Evolutionary conservation across 495 filamentous ascomycete species (phyloP).

Genomic region (Penicillium bovifimosum): DNA sequence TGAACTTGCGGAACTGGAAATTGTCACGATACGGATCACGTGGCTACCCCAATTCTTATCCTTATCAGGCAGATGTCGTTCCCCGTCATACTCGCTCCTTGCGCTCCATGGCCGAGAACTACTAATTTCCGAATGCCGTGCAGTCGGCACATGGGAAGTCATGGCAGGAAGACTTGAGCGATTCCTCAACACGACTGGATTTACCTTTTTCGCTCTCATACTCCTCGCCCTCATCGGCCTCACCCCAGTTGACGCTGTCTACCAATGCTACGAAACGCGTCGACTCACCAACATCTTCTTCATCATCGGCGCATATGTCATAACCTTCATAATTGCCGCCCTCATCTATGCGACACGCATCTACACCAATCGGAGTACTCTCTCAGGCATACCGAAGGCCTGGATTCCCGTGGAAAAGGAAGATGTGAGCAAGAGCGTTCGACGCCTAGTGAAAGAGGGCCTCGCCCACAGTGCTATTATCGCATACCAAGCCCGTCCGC

Average conservation of each 20-base stretch:
- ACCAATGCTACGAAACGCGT: constrained; percentile 59
- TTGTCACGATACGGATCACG: neutral
- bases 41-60: constrained; percentile 1
- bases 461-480: constrained; percentile 74
- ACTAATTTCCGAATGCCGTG: constrained; percentile 3
- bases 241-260: constrained; percentile 78
- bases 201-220: constrained; percentile 69
- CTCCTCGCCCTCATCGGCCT: constrained; percentile 68
- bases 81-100: neutral
- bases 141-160: constrained; percentile 15
- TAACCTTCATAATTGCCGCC: constrained; percentile 63
- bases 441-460: constrained; percentile 64
- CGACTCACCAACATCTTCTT: constrained; percentile 80
- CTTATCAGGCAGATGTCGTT: constrained; percentile 1
- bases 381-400: constrained; percentile 76
- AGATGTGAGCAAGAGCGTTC: constrained; percentile 61
- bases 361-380: constrained; percentile 75
- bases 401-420: constrained; percentile 80
- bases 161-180: constrained; percentile 59
- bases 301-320: constrained; percentile 69
- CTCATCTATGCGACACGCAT: constrained; percentile 82
- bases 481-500: constrained; percentile 70
- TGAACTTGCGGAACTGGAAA: neutral
- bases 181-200: constrained; percentile 76
- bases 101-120: constrained; percentile 3